Conservation (phyloP, 805 yeast genomes). For the Saccharomycopsis sp. region DNA sequence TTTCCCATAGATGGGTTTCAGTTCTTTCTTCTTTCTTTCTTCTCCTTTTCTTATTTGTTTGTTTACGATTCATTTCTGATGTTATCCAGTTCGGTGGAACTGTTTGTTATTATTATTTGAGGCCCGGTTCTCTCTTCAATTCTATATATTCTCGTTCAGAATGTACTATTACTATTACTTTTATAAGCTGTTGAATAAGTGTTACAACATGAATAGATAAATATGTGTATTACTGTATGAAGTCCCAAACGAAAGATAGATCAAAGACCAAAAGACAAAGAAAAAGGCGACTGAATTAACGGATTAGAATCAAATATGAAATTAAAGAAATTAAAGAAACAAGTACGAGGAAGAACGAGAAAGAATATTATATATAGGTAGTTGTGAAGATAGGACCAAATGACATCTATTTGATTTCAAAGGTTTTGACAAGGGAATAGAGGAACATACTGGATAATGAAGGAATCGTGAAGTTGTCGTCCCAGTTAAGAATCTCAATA, state of each 20-base stretch:
- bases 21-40: neutral
- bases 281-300: too few species aligned
- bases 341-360: neutral
- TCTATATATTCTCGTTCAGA: too few species aligned
- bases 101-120: neutral
- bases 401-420: constrained; percentile 1
- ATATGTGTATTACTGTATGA: too few species aligned
- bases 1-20: neutral
- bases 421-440: constrained; percentile 37
- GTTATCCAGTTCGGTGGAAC: neutral
- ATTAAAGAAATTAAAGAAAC: neutral
- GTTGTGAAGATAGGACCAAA: too few species aligned
- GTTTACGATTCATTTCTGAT: neutral
- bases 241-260: too few species aligned
- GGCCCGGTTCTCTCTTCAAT: neutral
- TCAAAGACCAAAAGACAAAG: too few species aligned
- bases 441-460: constrained; percentile 69
- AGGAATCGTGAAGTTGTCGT: constrained; percentile 94
- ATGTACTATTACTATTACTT: too few species aligned
- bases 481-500: constrained; percentile 66
- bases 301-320: neutral
- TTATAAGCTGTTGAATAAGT: too few species aligned
- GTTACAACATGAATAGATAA: too few species aligned
- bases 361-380: neutral
- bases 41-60: neutral